Evolutionary conservation across 495 filamentous ascomycete species (phyloP).

Genomic region (Penicillium coffeae): DNA sequence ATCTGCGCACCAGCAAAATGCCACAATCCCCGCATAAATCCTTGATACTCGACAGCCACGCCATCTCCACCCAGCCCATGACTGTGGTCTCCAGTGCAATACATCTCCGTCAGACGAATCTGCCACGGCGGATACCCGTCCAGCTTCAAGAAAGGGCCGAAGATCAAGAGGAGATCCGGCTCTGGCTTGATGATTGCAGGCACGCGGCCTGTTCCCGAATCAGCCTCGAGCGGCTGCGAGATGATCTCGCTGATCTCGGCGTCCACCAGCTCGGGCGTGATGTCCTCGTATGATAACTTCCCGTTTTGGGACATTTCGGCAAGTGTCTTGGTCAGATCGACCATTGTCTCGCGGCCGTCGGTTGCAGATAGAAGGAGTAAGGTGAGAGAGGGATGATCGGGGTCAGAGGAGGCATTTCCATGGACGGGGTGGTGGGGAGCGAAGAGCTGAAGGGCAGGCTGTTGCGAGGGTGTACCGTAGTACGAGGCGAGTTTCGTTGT

Average conservation of each 20-base stretch:
- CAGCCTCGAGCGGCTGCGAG: conserved; percentile 28
- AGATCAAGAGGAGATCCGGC: conserved; percentile 85
- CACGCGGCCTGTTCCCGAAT: conserved; percentile 1
- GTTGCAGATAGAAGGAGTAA: conserved; percentile 85
- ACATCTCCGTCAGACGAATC: conserved; percentile 90
- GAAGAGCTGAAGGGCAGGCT: conserved; percentile 64
- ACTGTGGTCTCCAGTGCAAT: conserved; percentile 49
- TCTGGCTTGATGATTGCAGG: conserved; percentile 46
- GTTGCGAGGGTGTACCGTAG: conserved; percentile 62
- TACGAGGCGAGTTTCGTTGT: conserved; percentile 73
- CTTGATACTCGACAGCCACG: conserved; percentile 81
- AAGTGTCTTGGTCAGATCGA: conserved; percentile 92
- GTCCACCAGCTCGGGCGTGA: conserved; percentile 83
- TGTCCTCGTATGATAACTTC: conserved; percentile 73
- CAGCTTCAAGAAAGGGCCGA: conserved; percentile 73
- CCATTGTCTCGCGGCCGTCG: conserved; percentile 87
- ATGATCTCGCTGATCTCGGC: conserved; percentile 70
- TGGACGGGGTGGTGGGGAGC: conserved; percentile 63
- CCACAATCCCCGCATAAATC: conserved; percentile 79
- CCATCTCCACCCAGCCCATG: conserved; percentile 33
- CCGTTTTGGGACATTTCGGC: conserved; percentile 90
- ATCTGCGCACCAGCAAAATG: conserved; percentile 85
- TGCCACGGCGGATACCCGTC: conserved; percentile 97
- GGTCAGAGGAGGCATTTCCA: conserved; percentile 16
- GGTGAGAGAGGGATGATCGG: conserved; percentile 52